Conservation (phyloP, 495 filamentous ascomycete species). For the Pyrenopolyporus hunteri region DNA sequence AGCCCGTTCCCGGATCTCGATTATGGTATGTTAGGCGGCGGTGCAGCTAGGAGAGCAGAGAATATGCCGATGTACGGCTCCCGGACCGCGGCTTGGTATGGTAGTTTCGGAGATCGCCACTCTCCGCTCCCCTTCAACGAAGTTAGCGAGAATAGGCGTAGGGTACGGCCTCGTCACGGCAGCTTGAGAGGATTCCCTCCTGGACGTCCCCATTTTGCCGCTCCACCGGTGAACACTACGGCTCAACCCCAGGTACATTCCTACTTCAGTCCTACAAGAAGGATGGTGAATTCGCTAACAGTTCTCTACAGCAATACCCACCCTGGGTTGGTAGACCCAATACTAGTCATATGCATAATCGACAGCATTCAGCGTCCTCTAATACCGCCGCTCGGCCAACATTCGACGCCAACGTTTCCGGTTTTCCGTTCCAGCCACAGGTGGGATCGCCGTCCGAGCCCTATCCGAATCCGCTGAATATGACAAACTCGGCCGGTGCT, state of each 20-base stretch:
- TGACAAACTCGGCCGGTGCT: not conserved
- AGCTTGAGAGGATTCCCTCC: conserved; percentile 34
- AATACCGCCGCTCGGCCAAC: conserved; percentile 5
- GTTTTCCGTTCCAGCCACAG: conserved; percentile 18
- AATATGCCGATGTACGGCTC: not conserved
- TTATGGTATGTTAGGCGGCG: not conserved
- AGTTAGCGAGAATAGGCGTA: conserved; percentile 43
- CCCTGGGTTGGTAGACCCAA: conserved; percentile 21
- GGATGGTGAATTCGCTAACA: conserved; percentile 25
- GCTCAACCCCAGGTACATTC: conserved; percentile 25
- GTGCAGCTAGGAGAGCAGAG: conserved; percentile 23
- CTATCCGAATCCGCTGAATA: conserved; percentile 31
- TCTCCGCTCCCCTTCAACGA: conserved; percentile 48
- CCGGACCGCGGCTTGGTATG: conserved; percentile 18
- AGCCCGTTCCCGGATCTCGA: conserved; percentile 27
- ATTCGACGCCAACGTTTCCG: not conserved
- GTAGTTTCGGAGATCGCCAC: conserved; percentile 40
- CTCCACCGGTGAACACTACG: not conserved
- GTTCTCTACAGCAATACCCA: conserved; percentile 27
- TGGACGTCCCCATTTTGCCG: conserved; percentile 13
- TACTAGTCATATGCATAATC: conserved; percentile 14
- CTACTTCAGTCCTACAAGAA: not conserved
- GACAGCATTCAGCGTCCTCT: conserved; percentile 18
- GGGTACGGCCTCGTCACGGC: conserved; percentile 47
- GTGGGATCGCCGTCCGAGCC: conserved; percentile 18